Base-by-base conservation (phyloP, 306 rosid species). In the Vigna angularis region DNA sequence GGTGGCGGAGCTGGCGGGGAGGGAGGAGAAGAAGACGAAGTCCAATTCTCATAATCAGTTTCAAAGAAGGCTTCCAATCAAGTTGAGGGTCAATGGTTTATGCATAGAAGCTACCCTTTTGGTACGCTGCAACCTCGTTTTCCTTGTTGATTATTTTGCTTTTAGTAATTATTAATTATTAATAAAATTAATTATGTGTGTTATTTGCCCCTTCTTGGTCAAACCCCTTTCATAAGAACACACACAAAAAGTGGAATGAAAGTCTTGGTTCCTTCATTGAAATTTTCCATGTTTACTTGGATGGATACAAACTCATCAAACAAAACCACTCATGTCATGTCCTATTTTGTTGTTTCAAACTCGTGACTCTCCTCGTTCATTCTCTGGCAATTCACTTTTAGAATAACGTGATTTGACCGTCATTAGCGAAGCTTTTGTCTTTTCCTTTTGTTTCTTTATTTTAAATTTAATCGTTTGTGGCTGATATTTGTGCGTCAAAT, bases 21-120 rank as follows among this genome's bases (percentile, higher is more conserved):
- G 52, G 62, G 82, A 63, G 16, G 74, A 32, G 79, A 70, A 52
- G 74, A 79, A 58, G 90, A 77, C 12, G 10, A 72, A 50, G 38
- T 56, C 82, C 65, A 42, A 9, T 53, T 22, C 61, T 72, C 83
- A 80, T 74, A 64, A 75, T 71, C 71, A 78, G 49, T 34, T 85
- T 26, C 82, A 83, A 42, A 66, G 78, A 66, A 88, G 78, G 81
- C 81, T 93, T 82, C 87, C 91, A 6, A 79, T 93, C 38, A 40
- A 66, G 66, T 80, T 87, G 72, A 85, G 80, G 48, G 77, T 86
- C 82, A 78, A 85, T 70, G 88, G 92, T 44, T 68, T 80, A 24
- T 55, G 66, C 71, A 73, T 72, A 8, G 83, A 90, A 24, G 93
- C 91, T 81, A 74, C 88, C 52, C 88, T 93, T 74, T 78, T 62